These are phyloP conservation scores for Saccharomycopsis vini DNA, from an alignment of 805 yeast genomes.

Conservation along the genomic window DNA sequence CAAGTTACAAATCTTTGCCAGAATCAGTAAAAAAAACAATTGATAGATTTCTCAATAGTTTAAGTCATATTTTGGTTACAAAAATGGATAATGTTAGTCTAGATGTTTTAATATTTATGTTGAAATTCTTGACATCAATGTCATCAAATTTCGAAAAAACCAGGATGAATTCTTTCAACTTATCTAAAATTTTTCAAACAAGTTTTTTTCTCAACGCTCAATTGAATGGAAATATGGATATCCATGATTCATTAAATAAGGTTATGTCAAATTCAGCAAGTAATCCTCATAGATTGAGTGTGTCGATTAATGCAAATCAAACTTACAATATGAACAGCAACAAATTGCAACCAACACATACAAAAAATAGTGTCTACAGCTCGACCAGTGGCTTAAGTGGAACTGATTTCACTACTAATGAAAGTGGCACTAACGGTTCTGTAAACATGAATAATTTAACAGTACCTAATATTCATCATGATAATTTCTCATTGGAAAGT, in stretches of 20 bases:
- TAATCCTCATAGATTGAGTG: slow-evolving; percentile 8
- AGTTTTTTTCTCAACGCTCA: slow-evolving; percentile 24
- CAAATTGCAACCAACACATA: slow-evolving; percentile 8
- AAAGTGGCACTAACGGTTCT: slow-evolving; percentile 1
- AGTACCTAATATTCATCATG: background rate
- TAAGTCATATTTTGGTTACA: background rate
- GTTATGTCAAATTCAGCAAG: slow-evolving; percentile 1
- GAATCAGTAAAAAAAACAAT: slow-evolving; percentile 3
- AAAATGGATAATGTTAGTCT: slow-evolving; percentile 5
- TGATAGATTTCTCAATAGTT: slow-evolving; percentile 6
- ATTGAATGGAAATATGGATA: slow-evolving; percentile 5
- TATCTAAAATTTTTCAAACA: slow-evolving; percentile 32
- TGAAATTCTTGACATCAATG: slow-evolving; percentile 8
- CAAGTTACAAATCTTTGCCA: background rate
- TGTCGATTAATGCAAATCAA: slow-evolving; percentile 3
- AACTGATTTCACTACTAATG: slow-evolving; percentile 1
- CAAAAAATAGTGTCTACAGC: slow-evolving; percentile 11
- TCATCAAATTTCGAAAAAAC: slow-evolving; percentile 22
- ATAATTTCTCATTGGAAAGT: slow-evolving; percentile 17
- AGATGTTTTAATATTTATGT: slow-evolving; percentile 11
- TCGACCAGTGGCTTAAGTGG: slow-evolving; percentile 14
- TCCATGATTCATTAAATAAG: background rate
- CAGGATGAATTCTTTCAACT: slow-evolving; percentile 30
- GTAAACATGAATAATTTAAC: slow-evolving; percentile 1
- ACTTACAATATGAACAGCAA: slow-evolving; percentile 3